A percentile compares a stretch with the other conserved stretches of the same genome.
These are phyloP conservation scores for Boletus bicolor DNA, from an alignment of 768 basidiomycete genomes.

Conservation along the genomic window DNA sequence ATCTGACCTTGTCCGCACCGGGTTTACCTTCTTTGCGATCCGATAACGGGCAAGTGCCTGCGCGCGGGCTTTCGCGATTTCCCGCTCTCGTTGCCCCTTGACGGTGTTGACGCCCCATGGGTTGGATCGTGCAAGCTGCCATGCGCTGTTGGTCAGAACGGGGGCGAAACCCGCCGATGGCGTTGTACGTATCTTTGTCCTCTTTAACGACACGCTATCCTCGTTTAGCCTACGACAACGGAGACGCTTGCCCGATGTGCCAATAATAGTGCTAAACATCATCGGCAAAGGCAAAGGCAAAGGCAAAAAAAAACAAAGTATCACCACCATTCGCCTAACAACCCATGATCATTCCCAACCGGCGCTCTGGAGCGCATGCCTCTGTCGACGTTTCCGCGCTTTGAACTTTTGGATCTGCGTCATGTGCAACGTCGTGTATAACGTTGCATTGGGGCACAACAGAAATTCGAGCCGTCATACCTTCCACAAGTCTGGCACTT, in stretches of 20 bases:
- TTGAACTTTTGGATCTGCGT: neutral
- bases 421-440: neutral
- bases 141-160: neutral
- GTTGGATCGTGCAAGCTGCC: conserved; percentile 5
- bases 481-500: too few relatives aligned
- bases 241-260: neutral
- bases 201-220: conserved; percentile 11
- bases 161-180: too few relatives aligned
- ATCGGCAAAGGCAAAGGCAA: neutral
- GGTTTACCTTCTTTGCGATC: conserved; percentile 5
- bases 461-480: neutral
- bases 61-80: conserved; percentile 3
- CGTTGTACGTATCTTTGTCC: conserved; percentile 6
- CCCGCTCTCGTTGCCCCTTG: conserved; percentile 6
- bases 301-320: too few relatives aligned
- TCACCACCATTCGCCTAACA: neutral
- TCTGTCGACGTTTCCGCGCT: conserved; percentile 1
- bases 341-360: conserved; percentile 2
- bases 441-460: neutral
- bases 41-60: conserved; percentile 4
- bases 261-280: neutral
- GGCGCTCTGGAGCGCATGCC: neutral
- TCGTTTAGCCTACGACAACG: neutral
- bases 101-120: conserved; percentile 9
- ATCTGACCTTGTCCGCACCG: neutral